Percentiles rank a stretch among this genome's conserved stretches.
These are phyloP conservation scores for Nemania sp. DNA, from an alignment of 2,329 filamentous ascomycete genomes.

Conservation along the genomic window DNA sequence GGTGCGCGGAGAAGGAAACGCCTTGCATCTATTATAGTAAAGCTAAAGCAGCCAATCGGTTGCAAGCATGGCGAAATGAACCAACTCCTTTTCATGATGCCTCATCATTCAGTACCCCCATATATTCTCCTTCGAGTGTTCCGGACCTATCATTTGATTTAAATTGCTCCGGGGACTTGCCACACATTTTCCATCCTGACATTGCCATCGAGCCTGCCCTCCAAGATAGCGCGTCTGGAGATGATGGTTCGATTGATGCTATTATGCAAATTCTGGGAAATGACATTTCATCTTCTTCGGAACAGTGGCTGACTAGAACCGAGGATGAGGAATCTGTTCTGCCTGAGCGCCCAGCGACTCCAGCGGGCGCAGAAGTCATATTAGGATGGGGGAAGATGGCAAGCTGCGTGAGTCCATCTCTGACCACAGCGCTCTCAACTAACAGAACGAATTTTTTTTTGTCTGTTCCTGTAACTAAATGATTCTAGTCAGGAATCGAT, in stretches of 20 bases:
- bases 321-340: neutral
- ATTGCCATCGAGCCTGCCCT: neutral
- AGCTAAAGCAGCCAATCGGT: constrained; percentile 11
- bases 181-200: neutral
- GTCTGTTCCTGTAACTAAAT: constrained; percentile 9
- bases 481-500: constrained; percentile 28
- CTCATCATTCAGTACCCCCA: neutral
- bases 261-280: constrained; percentile 17
- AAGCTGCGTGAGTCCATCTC: constrained; percentile 29
- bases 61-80: neutral
- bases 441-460: too few species aligned
- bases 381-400: constrained; percentile 28
- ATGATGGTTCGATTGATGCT: constrained; percentile 10
- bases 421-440: too few species aligned
- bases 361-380: constrained; percentile 23
- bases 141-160: constrained; percentile 14
- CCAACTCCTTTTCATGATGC: constrained; percentile 1
- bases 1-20: constrained; percentile 43
- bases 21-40: constrained; percentile 38
- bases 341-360: constrained; percentile 19
- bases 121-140: constrained; percentile 7
- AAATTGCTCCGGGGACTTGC: constrained; percentile 6
- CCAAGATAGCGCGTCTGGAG: neutral
- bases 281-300: constrained; percentile 7
- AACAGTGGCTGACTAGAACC: constrained; percentile 19